phyloP scores from a whole-genome alignment of 2,329 filamentous ascomycete genomes.

The Fonsecaea erecta region DNA sequence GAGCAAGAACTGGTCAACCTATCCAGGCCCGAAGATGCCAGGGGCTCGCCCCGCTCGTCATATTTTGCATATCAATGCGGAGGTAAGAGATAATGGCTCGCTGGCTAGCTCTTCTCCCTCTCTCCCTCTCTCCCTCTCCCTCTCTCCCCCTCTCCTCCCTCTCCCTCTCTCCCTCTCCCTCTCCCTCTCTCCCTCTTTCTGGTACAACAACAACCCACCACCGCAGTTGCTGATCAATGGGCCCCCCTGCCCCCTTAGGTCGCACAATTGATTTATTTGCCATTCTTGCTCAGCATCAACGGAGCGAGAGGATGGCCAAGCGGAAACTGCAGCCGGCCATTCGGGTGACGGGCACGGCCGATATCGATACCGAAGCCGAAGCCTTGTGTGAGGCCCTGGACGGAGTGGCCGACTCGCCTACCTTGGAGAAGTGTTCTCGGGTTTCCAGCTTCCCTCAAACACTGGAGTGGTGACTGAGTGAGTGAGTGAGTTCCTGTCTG shows the following conservation, averaged over 20 bases:
- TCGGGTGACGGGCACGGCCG: slow-evolving; percentile 26
- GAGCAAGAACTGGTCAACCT: slow-evolving; percentile 27
- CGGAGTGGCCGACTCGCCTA: slow-evolving; percentile 12
- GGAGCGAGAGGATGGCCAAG: slow-evolving; percentile 30
- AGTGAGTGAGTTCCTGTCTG: no score
- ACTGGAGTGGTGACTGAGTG: slow-evolving; percentile 33
- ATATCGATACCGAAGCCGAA: slow-evolving; percentile 30
- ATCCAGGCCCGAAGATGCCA: slow-evolving; percentile 8
- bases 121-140: no score
- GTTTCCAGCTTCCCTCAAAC: slow-evolving; percentile 24
- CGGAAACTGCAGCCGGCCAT: slow-evolving; percentile 30
- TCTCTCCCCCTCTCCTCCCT: no score
- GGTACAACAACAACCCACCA: no score
- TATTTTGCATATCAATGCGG: slow-evolving; percentile 34
- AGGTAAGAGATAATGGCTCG: slow-evolving; percentile 30
- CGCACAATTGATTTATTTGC: slow-evolving; percentile 34
- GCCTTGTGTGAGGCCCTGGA: slow-evolving; percentile 32
- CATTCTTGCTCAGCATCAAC: slow-evolving; percentile 32
- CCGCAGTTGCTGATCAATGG: neutral
- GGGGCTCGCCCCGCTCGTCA: slow-evolving; percentile 1
- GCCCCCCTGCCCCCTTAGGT: no score
- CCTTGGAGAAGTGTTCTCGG: slow-evolving; percentile 25
- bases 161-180: no score
- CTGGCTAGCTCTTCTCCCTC: no score
- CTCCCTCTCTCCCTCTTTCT: no score